Percentiles rank a stretch among this genome's conserved stretches.
Conservation (phyloP, 2,329 filamentous ascomycete species). For the Phialophora expanda region DNA sequence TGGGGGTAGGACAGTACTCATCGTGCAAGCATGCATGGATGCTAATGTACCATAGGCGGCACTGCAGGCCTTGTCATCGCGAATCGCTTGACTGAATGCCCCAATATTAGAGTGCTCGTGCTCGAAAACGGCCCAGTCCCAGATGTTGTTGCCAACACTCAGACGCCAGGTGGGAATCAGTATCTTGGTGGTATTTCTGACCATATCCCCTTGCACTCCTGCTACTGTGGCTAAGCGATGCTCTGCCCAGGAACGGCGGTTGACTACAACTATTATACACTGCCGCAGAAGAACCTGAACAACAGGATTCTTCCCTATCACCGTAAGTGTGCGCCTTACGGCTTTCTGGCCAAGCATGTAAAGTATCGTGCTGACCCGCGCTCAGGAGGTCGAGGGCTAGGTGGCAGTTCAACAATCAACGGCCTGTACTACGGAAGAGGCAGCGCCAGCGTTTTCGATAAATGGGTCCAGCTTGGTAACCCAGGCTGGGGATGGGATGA, state of each 20-base stretch:
- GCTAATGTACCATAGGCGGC: conserved; percentile 34
- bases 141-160: conserved; percentile 39
- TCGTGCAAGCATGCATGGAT: neutral
- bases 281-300: conserved; percentile 25
- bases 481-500: conserved; percentile 36
- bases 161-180: conserved; percentile 37
- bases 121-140: conserved; percentile 39
- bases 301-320: conserved; percentile 30
- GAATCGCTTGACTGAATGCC: conserved; percentile 37
- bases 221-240: neutral
- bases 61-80: conserved; percentile 41
- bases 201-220: neutral
- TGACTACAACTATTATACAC: conserved; percentile 43
- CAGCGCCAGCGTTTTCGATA: conserved; percentile 31
- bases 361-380: neutral
- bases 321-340: conserved; percentile 11
- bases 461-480: conserved; percentile 33
- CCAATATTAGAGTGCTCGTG: conserved; percentile 29
- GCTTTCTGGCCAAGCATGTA: neutral
- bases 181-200: conserved; percentile 30
- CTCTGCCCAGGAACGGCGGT: conserved; percentile 38
- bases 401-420: conserved; percentile 32
- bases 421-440: conserved; percentile 33
- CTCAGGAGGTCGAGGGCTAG: conserved; percentile 28
- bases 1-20: conserved; percentile 26